These are phyloP conservation scores for Candida cerambycidarum DNA, from an alignment of 805 yeast genomes.

Conservation along the genomic window DNA sequence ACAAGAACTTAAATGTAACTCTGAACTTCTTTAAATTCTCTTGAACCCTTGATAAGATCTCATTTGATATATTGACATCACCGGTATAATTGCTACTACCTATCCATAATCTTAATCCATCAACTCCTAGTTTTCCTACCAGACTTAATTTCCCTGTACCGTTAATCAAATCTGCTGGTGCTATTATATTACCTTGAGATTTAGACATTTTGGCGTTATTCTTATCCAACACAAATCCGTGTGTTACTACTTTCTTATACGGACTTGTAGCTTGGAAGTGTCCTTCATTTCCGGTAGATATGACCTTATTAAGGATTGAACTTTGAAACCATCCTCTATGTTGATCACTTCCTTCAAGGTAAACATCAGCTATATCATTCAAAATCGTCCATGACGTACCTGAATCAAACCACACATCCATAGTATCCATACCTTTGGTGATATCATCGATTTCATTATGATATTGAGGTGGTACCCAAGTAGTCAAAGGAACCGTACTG, in stretches of 20 bases:
- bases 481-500: conserved; percentile 44
- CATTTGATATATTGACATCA: conserved; percentile 75
- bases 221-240: conserved; percentile 89
- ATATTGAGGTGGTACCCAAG: conserved; percentile 66
- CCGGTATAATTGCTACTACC: conserved; percentile 84
- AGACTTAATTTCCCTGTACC: conserved; percentile 48
- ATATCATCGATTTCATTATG: conserved; percentile 29
- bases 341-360: conserved; percentile 96
- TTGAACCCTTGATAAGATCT: conserved; percentile 69
- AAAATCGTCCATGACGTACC: conserved; percentile 87
- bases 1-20: conserved; percentile 72
- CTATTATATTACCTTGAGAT: conserved; percentile 78
- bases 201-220: conserved; percentile 91
- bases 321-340: conserved; percentile 99
- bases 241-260: conserved; percentile 75
- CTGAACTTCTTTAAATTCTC: conserved; percentile 81
- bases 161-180: conserved; percentile 65
- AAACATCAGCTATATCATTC: conserved; percentile 64
- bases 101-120: conserved; percentile 87
- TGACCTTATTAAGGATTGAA: conserved; percentile 74
- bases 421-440: conserved; percentile 78
- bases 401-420: conserved; percentile 99
- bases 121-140: conserved; percentile 73
- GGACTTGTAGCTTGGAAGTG: conserved; percentile 49
- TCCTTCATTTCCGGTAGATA: conserved; percentile 47